Conservation (phyloP, 257 asterid species). For the Gentiana straminea region DNA sequence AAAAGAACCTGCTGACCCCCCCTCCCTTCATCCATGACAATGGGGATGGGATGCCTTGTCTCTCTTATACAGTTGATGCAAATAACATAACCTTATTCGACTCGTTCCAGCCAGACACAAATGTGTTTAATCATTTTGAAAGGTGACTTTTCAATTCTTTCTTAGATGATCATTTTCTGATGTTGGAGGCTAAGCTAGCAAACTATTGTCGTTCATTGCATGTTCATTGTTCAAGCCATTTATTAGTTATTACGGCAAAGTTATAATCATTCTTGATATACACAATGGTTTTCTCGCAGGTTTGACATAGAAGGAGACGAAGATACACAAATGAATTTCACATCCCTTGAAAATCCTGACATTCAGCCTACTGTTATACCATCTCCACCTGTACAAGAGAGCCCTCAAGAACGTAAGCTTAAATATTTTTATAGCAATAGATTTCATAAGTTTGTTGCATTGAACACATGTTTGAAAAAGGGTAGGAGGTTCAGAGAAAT, state of each 20-base stretch:
- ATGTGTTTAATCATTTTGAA: constrained; percentile 53
- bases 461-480: no score
- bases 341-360: constrained; percentile 39
- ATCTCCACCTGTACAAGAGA: constrained; percentile 61
- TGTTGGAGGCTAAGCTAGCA: neutral
- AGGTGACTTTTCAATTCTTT: constrained; percentile 34
- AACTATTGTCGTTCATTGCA: constrained; percentile 1
- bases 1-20: neutral
- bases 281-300: constrained; percentile 29
- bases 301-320: constrained; percentile 78
- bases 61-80: constrained; percentile 45
- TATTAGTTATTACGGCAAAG: neutral
- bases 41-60: constrained; percentile 9
- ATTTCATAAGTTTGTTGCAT: no score
- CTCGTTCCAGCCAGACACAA: constrained; percentile 34
- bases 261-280: neutral
- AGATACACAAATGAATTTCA: constrained; percentile 43
- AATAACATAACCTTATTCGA: constrained; percentile 61
- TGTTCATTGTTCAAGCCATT: neutral
- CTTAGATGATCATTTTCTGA: neutral
- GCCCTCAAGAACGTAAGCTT: constrained; percentile 36
- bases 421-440: neutral
- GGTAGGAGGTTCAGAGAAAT: no score
- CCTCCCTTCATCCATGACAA: neutral
- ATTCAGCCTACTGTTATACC: constrained; percentile 46